These are phyloP conservation scores for Calonectria pseudoreteaudii DNA, from an alignment of 2,329 filamentous ascomycete species.

Conservation along the genomic window DNA sequence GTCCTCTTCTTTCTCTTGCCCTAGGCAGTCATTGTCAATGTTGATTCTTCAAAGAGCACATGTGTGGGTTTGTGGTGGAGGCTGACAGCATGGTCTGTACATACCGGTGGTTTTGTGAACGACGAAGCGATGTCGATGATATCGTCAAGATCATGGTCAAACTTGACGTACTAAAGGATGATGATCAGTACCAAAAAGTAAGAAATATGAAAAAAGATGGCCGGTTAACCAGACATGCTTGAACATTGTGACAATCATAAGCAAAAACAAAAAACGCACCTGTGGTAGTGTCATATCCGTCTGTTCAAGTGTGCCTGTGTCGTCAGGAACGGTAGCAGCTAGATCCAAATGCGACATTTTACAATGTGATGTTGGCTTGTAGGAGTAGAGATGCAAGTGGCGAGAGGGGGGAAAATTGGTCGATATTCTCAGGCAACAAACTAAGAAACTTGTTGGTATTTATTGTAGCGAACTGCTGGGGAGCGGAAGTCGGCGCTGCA, in stretches of 20 bases:
- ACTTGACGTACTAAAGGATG: neutral
- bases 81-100: neutral
- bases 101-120: neutral
- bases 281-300: too few relatives aligned
- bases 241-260: neutral
- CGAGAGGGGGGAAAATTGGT: neutral
- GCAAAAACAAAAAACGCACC: neutral
- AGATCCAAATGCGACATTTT: neutral
- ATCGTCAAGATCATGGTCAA: neutral
- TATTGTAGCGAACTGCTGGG: neutral
- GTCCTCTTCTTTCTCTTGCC: neutral
- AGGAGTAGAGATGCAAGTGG: too few relatives aligned
- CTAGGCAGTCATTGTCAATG: neutral
- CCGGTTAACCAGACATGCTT: neutral
- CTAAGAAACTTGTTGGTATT: neutral
- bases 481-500: neutral
- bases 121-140: neutral
- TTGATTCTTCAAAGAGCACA: neutral
- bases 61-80: neutral
- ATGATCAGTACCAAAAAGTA: neutral
- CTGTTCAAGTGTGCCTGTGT: neutral
- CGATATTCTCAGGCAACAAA: too few relatives aligned
- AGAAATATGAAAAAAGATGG: neutral
- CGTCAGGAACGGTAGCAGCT: too few relatives aligned
- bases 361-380: neutral